phyloP scores from a whole-genome alignment of 768 basidiomycete genomes.

The Tubosaeta sp. region DNA sequence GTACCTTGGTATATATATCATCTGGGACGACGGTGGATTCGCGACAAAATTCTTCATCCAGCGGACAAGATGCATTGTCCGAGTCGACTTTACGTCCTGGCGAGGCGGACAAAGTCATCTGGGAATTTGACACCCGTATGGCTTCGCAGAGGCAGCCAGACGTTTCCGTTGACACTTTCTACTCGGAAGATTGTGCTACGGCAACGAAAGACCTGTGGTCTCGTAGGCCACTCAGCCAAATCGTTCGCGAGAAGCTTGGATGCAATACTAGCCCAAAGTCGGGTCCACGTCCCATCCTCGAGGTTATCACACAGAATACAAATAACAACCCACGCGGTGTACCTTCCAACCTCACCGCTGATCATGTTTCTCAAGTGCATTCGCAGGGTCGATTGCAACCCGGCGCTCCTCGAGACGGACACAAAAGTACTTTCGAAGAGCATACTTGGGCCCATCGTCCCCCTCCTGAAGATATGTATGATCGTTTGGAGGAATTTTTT shows the following conservation, averaged over 20 bases:
- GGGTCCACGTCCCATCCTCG: slow-evolving; percentile 27
- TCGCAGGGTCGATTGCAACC: slow-evolving; percentile 14
- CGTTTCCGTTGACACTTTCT: slow-evolving; percentile 16
- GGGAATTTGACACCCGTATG: slow-evolving; percentile 22
- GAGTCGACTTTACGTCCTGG: slow-evolving; percentile 33
- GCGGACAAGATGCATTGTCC: slow-evolving; percentile 30
- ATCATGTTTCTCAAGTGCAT: slow-evolving; percentile 12
- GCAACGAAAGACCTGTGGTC: slow-evolving; percentile 30
- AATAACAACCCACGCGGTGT: slow-evolving; percentile 11
- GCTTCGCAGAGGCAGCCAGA: slow-evolving; percentile 17
- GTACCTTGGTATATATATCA: slow-evolving; percentile 22
- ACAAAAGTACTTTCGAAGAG: slow-evolving; percentile 55
- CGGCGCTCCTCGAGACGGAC: slow-evolving; percentile 29
- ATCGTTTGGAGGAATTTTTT: slow-evolving; percentile 92
- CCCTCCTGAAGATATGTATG: slow-evolving; percentile 87
- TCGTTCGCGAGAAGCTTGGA: slow-evolving; percentile 16
- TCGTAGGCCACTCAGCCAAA: slow-evolving; percentile 29
- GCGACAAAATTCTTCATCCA: slow-evolving; percentile 24
- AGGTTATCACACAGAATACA: slow-evolving; percentile 26
- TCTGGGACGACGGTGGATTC: slow-evolving; percentile 26
- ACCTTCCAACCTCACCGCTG: slow-evolving; percentile 17
- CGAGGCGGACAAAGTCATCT: slow-evolving; percentile 28
- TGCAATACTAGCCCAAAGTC: slow-evolving; percentile 13
- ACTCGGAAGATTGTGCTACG: slow-evolving; percentile 28
- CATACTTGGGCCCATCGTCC: slow-evolving; percentile 89